Evolutionary conservation across 164 flowering plant genomes (phyloP).

Genomic region (Magnolia sinica): DNA sequence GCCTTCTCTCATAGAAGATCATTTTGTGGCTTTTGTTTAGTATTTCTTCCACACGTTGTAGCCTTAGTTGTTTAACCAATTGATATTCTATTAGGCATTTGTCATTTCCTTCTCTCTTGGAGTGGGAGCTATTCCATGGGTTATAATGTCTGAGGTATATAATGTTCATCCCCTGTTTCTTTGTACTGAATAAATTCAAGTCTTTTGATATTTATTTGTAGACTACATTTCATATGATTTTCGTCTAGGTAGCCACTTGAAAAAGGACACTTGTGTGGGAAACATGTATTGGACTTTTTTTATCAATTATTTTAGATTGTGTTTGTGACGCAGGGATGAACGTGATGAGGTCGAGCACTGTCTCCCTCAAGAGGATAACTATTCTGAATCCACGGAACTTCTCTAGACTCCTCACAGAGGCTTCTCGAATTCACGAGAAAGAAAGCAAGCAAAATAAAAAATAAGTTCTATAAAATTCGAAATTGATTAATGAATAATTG

Average conservation of each 20-base stretch:
- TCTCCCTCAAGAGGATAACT: too few species aligned
- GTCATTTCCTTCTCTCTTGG: conserved; percentile 81
- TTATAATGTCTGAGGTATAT: conserved; percentile 97
- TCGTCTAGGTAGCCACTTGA: background rate
- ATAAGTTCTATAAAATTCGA: too few species aligned
- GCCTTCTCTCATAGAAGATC: conserved; percentile 10
- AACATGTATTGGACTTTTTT: too few species aligned
- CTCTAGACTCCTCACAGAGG: too few species aligned
- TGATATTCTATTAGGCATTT: conserved; percentile 47
- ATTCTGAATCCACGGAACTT: too few species aligned
- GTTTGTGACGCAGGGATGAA: too few species aligned
- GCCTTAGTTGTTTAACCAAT: background rate
- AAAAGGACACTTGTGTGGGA: background rate
- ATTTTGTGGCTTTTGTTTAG: background rate
- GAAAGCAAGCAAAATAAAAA: too few species aligned
- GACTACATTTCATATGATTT: background rate
- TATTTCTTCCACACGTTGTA: background rate
- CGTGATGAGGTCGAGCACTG: too few species aligned
- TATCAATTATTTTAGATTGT: too few species aligned
- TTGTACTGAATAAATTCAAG: background rate
- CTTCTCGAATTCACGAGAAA: too few species aligned
- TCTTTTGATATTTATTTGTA: background rate
- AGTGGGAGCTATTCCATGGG: conserved; percentile 91
- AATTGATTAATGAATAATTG: too few species aligned
- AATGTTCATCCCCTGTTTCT: background rate